Evolutionary conservation across 1,284 basidiomycete species (phyloP).

Genomic region (Inonotus obliquus): DNA sequence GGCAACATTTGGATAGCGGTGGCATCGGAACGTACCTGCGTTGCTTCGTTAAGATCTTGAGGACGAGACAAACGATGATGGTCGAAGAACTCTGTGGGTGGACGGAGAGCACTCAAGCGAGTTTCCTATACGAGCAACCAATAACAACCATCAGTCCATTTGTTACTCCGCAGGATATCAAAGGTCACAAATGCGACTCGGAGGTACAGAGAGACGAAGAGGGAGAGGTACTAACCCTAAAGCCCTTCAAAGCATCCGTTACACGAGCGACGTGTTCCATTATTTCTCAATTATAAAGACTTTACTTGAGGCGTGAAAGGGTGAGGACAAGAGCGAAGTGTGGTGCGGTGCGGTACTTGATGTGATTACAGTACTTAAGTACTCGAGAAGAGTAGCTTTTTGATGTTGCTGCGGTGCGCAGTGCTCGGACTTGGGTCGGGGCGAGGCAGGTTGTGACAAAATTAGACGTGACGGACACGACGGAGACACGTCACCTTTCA

Average conservation of each 20-base stretch:
- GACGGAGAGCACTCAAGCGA: conserved; percentile 75
- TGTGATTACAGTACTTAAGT: too few species aligned
- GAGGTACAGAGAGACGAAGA: not conserved
- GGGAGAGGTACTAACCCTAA: conserved; percentile 50
- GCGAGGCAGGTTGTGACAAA: too few species aligned
- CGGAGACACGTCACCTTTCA: too few species aligned
- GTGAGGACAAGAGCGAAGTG: not conserved
- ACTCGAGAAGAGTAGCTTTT: too few species aligned
- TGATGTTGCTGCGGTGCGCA: too few species aligned
- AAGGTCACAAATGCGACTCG: too few species aligned
- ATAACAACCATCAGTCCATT: not conserved
- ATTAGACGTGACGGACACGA: too few species aligned
- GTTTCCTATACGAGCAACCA: conserved; percentile 55
- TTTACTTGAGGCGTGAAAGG: not conserved
- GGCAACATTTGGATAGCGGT: not conserved
- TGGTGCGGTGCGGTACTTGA: too few species aligned
- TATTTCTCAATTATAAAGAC: too few species aligned
- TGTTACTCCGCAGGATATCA: too few species aligned
- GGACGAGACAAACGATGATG: conserved; percentile 82
- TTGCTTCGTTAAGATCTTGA: conserved; percentile 65
- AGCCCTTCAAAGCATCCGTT: conserved; percentile 65
- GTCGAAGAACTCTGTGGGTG: conserved; percentile 86
- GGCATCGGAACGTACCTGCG: conserved; percentile 46
- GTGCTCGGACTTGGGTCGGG: too few species aligned
- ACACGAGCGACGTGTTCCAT: conserved; percentile 61